phyloP scores from a whole-genome alignment of 495 filamentous ascomycete species.

The Venustampulla echinocandica region DNA sequence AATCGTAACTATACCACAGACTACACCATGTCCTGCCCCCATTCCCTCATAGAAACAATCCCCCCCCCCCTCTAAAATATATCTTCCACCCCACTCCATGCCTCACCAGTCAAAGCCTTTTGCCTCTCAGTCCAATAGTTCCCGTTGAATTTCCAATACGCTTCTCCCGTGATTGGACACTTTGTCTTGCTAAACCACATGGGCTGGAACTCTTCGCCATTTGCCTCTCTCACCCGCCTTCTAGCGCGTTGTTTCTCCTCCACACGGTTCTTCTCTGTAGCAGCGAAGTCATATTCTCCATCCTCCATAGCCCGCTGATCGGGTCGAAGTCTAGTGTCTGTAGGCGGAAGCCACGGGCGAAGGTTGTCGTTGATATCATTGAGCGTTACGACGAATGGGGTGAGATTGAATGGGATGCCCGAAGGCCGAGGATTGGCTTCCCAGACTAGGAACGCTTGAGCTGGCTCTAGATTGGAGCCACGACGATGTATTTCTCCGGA shows the following conservation, averaged over 20 bases:
- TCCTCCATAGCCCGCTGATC: constrained; percentile 99
- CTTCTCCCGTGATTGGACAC: constrained; percentile 76
- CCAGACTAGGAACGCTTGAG: constrained; percentile 85
- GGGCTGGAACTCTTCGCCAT: constrained; percentile 72
- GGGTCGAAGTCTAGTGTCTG: constrained; percentile 80
- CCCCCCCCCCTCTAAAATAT: constrained; percentile 26
- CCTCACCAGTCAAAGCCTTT: constrained; percentile 31
- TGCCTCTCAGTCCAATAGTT: constrained; percentile 75
- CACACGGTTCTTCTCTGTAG: constrained; percentile 86
- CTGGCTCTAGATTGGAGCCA: constrained; percentile 42
- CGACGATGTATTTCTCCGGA: constrained; percentile 26
- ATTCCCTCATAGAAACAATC: no score
- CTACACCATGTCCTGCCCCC: no score
- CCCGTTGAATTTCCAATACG: constrained; percentile 81
- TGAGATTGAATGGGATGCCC: constrained; percentile 92
- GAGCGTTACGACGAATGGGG: constrained; percentile 89
- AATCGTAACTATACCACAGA: no score
- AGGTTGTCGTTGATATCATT: constrained; percentile 78
- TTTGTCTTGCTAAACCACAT: constrained; percentile 72
- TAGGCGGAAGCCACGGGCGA: constrained; percentile 68
- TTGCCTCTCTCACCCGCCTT: constrained; percentile 60
- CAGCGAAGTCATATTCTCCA: constrained; percentile 87
- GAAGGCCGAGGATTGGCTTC: constrained; percentile 71
- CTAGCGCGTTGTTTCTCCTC: constrained; percentile 87
- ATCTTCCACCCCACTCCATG: constrained; percentile 42